Conservation (phyloP, 495 filamentous ascomycete genomes). For the Penicillium angulare region DNA sequence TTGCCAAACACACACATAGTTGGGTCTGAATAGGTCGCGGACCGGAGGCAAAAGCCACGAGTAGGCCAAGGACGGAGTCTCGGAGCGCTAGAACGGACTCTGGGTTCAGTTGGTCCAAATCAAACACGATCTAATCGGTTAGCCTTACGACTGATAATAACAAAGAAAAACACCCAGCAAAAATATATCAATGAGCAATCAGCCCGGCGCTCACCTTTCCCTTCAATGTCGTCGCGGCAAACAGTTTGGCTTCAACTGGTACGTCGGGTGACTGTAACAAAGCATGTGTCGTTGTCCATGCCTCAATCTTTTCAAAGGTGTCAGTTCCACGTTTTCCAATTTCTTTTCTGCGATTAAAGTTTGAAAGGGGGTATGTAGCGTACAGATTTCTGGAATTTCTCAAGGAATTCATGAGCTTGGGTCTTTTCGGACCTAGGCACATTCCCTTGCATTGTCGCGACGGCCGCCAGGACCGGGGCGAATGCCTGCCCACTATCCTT, state of each 20-base stretch:
- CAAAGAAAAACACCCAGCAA: too few species aligned
- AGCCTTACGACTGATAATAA: constrained; percentile 25
- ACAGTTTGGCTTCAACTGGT: constrained; percentile 82
- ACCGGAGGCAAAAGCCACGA: constrained; percentile 74
- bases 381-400: constrained; percentile 98
- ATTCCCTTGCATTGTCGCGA: constrained; percentile 87
- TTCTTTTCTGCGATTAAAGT: not conserved
- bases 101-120: constrained; percentile 80
- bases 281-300: constrained; percentile 83
- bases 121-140: constrained; percentile 69
- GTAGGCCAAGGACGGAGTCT: constrained; percentile 74
- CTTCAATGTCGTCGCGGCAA: constrained; percentile 94
- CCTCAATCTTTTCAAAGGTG: constrained; percentile 60
- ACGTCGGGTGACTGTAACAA: constrained; percentile 74
- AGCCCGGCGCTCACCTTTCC: too few species aligned
- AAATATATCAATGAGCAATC: too few species aligned
- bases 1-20: constrained; percentile 90
- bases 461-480: constrained; percentile 79
- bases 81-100: constrained; percentile 72
- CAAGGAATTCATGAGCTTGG: constrained; percentile 84
- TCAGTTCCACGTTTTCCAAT: not conserved
- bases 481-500: constrained; percentile 67
- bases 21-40: constrained; percentile 91
- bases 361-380: constrained; percentile 34
- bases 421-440: constrained; percentile 79